Base-by-base conservation (phyloP, 2,329 filamentous ascomycete genomes). In the Boeremia exigua region DNA sequence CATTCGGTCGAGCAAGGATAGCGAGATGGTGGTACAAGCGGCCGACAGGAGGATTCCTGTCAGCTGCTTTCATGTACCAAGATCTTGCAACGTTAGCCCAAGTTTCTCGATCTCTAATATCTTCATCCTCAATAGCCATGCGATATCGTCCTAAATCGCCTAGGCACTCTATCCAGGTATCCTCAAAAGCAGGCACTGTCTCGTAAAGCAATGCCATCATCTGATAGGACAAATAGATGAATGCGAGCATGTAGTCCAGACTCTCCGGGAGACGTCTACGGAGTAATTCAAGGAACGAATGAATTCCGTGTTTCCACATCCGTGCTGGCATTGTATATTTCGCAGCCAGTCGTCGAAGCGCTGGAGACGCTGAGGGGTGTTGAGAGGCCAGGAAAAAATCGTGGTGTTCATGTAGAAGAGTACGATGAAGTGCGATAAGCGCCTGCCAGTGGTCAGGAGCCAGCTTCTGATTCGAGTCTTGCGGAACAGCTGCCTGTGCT, bases 271-370 rank as follows among this genome's bases (percentile, higher is more conserved):
- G 78, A 2, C 88, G 84, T 61, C 91, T 86, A 0, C 73, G 69
- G 4, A 77, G 65, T 0, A 96, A 73, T 62, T 96, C 91, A 0
- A 96, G 80, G 54, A 95, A 95, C 0, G 86, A 88, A 69, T 96
- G 92, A 3, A 98, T 97, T 0, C 91, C 94, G 65, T 96, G 91
- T 0, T 91, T 83, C 95, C 95, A 98, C 90, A 98, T 95, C 0
- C 94, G 81, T 0, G 91, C 92, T 0, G 94, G 93, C 91, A 98
- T 97, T 0, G 87, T 87, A 64, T 96, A 96, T 58, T 95, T 95
- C 0, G 84, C 83, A 0, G 92, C 88, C 0, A 97, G 75, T 0
- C 85, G 80, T 3, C 84, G 82, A 0, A 98, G 72, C 0, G 88
- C 85, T 0, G 82, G 81, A 23, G 83, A 90, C 0, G 92, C 91